A percentile compares a stretch with the other conserved stretches of the same genome.
Conservation (phyloP, 2,329 filamentous ascomycete species). For the Hypoxylon sp. region DNA sequence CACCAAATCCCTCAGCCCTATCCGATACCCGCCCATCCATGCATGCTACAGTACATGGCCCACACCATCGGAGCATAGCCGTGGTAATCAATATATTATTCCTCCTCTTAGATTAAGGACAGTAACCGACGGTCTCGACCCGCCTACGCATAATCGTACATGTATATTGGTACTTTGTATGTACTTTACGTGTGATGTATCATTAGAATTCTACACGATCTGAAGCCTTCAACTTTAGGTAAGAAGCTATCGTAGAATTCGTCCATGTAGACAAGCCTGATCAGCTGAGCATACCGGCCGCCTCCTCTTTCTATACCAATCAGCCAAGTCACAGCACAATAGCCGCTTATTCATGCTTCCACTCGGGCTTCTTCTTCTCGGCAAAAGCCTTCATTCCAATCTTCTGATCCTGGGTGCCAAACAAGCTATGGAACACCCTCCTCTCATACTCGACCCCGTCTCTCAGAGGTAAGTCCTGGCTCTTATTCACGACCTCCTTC, state of each 20-base stretch:
- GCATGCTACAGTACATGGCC: constrained; percentile 5
- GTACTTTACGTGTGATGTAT: not conserved
- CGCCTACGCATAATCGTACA: constrained; percentile 1
- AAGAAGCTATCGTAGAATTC: not conserved
- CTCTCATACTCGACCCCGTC: constrained; percentile 97
- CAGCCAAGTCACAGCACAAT: not conserved
- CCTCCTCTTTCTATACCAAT: not conserved
- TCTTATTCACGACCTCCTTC: constrained; percentile 99
- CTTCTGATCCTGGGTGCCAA: constrained; percentile 97
- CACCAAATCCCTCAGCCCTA: constrained; percentile 12
- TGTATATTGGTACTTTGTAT: not conserved
- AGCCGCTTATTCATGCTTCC: constrained; percentile 78
- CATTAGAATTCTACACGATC: not conserved
- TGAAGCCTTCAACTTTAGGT: not conserved
- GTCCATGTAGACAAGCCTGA: not conserved
- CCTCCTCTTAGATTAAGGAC: not conserved
- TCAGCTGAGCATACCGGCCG: not conserved
- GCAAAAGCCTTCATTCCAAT: constrained; percentile 96
- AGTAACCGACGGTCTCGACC: constrained; percentile 1
- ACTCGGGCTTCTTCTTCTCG: constrained; percentile 93
- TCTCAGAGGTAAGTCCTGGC: constrained; percentile 87
- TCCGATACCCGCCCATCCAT: constrained; percentile 11
- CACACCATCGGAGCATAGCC: constrained; percentile 4
- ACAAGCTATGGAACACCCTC: constrained; percentile 91
- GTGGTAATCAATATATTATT: not conserved